Conservation (phyloP, 371 early-diverging fungal species). For the Batrachochytrium dendrobatidis region DNA sequence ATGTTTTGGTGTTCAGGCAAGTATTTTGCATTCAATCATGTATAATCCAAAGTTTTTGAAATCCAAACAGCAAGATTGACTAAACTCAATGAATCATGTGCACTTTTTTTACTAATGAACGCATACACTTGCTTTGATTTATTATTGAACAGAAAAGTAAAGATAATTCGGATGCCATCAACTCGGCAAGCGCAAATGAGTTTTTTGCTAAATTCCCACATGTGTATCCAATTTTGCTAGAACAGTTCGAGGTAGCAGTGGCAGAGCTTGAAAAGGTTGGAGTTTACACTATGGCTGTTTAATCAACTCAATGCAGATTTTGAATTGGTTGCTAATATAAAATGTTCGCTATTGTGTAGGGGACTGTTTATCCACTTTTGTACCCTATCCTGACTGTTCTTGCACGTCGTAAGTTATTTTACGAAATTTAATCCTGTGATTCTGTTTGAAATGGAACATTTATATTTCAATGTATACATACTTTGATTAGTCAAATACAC, state of each 20-base stretch:
- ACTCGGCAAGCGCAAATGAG: conserved; percentile 79
- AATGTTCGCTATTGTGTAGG: background rate
- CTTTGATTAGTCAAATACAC: background rate
- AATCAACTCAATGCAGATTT: too few relatives aligned
- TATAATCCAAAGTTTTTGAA: background rate
- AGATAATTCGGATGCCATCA: conserved; percentile 63
- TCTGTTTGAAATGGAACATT: background rate
- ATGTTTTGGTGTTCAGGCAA: conserved; percentile 69
- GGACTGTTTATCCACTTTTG: conserved; percentile 20
- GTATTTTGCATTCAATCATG: background rate
- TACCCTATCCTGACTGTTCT: conserved; percentile 37
- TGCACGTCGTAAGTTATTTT: conserved; percentile 21
- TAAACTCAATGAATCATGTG: background rate
- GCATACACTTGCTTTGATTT: background rate
- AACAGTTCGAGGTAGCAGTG: conserved; percentile 47
- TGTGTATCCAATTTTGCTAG: conserved; percentile 66
- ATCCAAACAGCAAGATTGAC: background rate
- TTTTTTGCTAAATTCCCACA: conserved; percentile 82
- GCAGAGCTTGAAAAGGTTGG: conserved; percentile 5
- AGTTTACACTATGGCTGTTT: too few relatives aligned
- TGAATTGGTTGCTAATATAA: too few relatives aligned
- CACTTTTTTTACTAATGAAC: too few relatives aligned
- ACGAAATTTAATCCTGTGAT: too few relatives aligned
- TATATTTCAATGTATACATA: background rate
- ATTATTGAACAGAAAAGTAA: conserved; percentile 16